Conservation (phyloP, 108 stramenopile species). For the Discostella pseudostelligera region DNA sequence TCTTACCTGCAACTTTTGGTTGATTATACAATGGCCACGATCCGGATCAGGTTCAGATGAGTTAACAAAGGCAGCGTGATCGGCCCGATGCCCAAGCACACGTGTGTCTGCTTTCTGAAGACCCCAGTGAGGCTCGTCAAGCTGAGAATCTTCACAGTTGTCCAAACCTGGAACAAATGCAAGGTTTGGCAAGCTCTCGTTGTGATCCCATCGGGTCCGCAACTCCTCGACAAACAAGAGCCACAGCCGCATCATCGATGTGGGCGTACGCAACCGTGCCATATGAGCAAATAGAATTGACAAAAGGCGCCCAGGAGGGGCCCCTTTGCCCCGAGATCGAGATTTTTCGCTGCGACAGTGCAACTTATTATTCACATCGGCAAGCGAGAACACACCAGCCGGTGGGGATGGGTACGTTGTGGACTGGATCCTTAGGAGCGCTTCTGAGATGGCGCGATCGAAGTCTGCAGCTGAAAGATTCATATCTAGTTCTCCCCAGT, state of each 20-base stretch:
- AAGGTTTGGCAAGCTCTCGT: conserved; percentile 78
- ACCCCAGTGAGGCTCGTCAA: conserved; percentile 11
- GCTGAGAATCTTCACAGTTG: conserved; percentile 4
- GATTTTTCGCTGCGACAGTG: not conserved
- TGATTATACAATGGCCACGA: conserved; percentile 72
- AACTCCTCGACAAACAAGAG: conserved; percentile 70
- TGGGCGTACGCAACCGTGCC: conserved; percentile 65
- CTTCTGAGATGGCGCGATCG: conserved; percentile 33
- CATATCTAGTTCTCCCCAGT: conserved; percentile 62
- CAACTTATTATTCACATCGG: conserved; percentile 3
- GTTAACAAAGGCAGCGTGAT: conserved; percentile 50
- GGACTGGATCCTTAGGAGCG: conserved; percentile 20
- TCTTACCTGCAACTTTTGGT: conserved; percentile 76
- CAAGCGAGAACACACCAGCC: conserved; percentile 36
- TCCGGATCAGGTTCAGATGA: conserved; percentile 71
- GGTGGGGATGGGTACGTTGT: conserved; percentile 61
- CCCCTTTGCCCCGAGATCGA: conserved; percentile 51
- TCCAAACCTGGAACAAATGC: conserved; percentile 70
- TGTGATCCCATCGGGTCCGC: conserved; percentile 65
- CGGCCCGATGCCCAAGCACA: conserved; percentile 49
- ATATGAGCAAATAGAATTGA: conserved; percentile 83
- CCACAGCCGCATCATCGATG: conserved; percentile 79
- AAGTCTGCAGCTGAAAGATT: conserved; percentile 21
- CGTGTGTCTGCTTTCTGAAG: conserved; percentile 20
- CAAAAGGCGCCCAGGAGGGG: conserved; percentile 80